Evolutionary conservation across 1,284 basidiomycete species (phyloP).

Genomic region (Ustilago sp.): DNA sequence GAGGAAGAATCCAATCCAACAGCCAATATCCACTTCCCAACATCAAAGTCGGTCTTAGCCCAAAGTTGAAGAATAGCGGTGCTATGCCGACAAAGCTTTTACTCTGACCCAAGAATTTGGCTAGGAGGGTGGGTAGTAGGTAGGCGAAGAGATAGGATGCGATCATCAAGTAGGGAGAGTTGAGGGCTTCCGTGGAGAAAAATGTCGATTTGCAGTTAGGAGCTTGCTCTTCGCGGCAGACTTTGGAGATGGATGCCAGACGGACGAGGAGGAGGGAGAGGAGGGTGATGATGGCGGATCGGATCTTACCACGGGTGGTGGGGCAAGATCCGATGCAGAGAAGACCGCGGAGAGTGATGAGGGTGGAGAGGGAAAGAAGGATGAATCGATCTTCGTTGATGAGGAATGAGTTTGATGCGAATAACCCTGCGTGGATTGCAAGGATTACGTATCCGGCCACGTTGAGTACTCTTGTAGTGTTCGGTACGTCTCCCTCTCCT

Average conservation of each 20-base stretch:
- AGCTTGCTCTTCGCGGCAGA: constrained; percentile 95
- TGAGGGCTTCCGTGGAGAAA: constrained; percentile 65
- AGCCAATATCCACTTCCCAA: constrained; percentile 60
- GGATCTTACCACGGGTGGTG: constrained; percentile 76
- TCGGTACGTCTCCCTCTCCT: constrained; percentile 1
- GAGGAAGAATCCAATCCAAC: constrained; percentile 50
- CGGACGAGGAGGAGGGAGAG: constrained; percentile 80
- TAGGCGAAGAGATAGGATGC: constrained; percentile 54
- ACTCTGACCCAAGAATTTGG: constrained; percentile 36
- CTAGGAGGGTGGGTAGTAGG: constrained; percentile 40
- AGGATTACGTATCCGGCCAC: constrained; percentile 27
- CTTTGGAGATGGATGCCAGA: constrained; percentile 80
- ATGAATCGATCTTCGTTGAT: constrained; percentile 93
- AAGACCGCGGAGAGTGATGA: constrained; percentile 34
- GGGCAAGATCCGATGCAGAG: constrained; percentile 28
- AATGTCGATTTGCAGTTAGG: constrained; percentile 81
- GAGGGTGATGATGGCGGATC: constrained; percentile 79
- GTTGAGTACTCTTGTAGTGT: constrained; percentile 21
- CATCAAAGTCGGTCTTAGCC: constrained; percentile 61
- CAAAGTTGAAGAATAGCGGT: constrained; percentile 48
- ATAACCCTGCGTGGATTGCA: constrained; percentile 51
- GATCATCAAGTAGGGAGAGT: constrained; percentile 48
- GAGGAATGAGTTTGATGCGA: constrained; percentile 82
- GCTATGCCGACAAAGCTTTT: constrained; percentile 58
- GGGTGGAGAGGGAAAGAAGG: constrained; percentile 71